Base-by-base conservation (phyloP, 2,329 filamentous ascomycete genomes). In the Coniochaeta hoffmannii region DNA sequence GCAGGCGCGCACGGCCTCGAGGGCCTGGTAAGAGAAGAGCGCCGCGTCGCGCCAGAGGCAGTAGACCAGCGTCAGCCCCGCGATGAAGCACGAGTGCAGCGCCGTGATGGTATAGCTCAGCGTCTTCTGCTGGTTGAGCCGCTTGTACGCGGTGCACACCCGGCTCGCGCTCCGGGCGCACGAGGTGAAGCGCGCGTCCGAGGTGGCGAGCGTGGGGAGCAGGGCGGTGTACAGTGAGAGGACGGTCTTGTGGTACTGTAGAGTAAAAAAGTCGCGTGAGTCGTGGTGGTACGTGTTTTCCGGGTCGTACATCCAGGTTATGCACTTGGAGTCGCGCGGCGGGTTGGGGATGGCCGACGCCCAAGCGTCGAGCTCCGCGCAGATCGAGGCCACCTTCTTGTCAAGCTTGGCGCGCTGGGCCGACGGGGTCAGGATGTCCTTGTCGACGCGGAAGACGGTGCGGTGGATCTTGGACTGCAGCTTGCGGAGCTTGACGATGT, bases 71-170 rank as follows among this genome's bases (percentile, higher is more conserved):
- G 64, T 68, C 26, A 68, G 55, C 0, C 65, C 66, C 0, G 64
- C 66, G 1, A 67, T 60, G 46, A 69, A 68, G 41, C 64, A 65
- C 10, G 61, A 63, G 55, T 68, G 66, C 12, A 69, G 58, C 0
- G 66, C 64, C 35, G 61, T 62, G 58, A 67, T 63, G 12, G 66
- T 66, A 57, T 66, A 68, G 50, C 61, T 65, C 7, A 68, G 60
- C 1, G 65, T 66, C 36, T 61, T 63, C 35, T 64, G 59, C 41
- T 66, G 64, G 46, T 67, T 65, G 0, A 68, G 59, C 0, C 64
- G 61, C 57, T 67, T 66, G 61, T 68, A 68, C 2, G 64, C 61
- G 1, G 59, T 63, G 59, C 65, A 68, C 0, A 68, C 62, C 26
- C 61, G 54, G 5, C 62, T 61, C 28, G 65, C 61, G 0, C 60